phyloP scores from a whole-genome alignment of 1,139 yeast genomes.

The Suhomyces guaymorum region DNA sequence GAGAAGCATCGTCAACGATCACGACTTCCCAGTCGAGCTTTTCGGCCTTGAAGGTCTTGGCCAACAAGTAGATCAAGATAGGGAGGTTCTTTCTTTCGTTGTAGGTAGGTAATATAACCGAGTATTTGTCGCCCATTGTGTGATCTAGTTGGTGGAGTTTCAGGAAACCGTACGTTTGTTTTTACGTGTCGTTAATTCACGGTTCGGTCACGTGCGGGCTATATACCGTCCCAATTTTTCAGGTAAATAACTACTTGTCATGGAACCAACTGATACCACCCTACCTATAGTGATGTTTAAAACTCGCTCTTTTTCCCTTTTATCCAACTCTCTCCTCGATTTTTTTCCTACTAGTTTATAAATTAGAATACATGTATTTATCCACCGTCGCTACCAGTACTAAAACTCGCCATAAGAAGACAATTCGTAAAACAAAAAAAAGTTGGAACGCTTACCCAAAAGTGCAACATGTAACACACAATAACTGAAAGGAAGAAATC shows the following conservation, averaged over 20 bases:
- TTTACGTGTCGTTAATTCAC: constrained; percentile 9
- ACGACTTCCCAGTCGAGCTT: constrained; percentile 74
- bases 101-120: constrained; percentile 78
- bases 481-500: constrained; percentile 2
- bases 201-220: constrained; percentile 1
- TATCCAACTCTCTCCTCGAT: too few species aligned
- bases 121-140: constrained; percentile 53
- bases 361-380: constrained; percentile 1
- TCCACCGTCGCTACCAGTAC: constrained; percentile 1
- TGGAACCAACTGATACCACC: too few species aligned
- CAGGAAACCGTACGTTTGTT: neutral
- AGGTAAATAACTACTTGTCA: too few species aligned
- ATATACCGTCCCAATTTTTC: too few species aligned
- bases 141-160: constrained; percentile 1
- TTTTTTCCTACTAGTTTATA: too few species aligned
- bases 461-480: constrained; percentile 3
- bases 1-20: constrained; percentile 79
- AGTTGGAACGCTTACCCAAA: constrained; percentile 3
- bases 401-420: constrained; percentile 1
- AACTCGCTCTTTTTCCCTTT: too few species aligned
- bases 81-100: constrained; percentile 74
- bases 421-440: constrained; percentile 1
- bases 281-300: too few species aligned
- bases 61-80: constrained; percentile 68
- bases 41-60: constrained; percentile 64